Evolutionary conservation across 1,139 yeast species (phyloP).

Genomic region (Ashbya aceris): DNA sequence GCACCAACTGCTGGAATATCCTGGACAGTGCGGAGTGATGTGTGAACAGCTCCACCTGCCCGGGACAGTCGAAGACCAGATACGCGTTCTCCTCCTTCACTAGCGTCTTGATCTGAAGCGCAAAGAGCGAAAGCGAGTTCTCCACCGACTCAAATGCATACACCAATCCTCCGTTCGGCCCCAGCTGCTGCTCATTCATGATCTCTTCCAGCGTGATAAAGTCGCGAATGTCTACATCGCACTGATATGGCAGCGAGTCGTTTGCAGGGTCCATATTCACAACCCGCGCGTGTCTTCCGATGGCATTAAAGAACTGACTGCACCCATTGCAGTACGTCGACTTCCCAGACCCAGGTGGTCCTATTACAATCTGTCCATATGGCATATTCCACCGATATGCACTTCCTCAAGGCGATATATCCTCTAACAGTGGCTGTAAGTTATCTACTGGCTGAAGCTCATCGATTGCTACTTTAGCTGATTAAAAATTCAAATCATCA

Average conservation of each 20-base stretch:
- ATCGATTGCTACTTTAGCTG: no score
- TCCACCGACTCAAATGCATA: slow-evolving; percentile 72
- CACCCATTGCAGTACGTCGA: slow-evolving; percentile 91
- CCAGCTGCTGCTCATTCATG: slow-evolving; percentile 72
- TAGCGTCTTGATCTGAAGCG: slow-evolving; percentile 48
- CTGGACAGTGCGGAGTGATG: slow-evolving; percentile 74
- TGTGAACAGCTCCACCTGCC: slow-evolving; percentile 92
- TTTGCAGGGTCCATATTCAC: slow-evolving; percentile 94
- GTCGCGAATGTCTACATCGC: slow-evolving; percentile 82
- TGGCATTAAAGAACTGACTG: slow-evolving; percentile 84
- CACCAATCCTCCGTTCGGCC: slow-evolving; percentile 95
- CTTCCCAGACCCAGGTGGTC: slow-evolving; percentile 98
- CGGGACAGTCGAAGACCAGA: slow-evolving; percentile 91
- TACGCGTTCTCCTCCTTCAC: slow-evolving; percentile 56
- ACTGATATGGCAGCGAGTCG: slow-evolving; percentile 70
- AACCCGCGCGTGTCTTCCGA: slow-evolving; percentile 78
- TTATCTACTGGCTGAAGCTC: no score
- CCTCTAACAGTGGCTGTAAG: no score
- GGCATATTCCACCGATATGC: slow-evolving; percentile 32
- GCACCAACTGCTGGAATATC: slow-evolving; percentile 64
- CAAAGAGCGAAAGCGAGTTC: slow-evolving; percentile 48
- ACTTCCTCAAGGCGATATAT: no score
- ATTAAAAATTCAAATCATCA: no score
- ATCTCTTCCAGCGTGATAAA: slow-evolving; percentile 80
- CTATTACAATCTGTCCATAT: slow-evolving; percentile 89